Conservation (phyloP, 257 asterid genomes). For the Capsicum chinense region DNA sequence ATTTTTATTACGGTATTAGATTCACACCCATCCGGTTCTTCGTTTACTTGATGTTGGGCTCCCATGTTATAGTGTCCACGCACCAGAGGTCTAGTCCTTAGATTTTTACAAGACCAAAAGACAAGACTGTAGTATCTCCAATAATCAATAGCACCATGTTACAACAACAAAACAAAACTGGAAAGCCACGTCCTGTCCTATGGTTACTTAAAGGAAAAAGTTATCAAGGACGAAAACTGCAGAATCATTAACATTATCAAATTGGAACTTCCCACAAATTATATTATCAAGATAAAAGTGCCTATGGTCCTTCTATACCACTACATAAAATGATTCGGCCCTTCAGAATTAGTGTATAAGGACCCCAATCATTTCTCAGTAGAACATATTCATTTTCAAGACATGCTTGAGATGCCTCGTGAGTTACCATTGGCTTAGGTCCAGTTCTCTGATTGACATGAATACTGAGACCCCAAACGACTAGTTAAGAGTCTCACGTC, state of each 20-base stretch:
- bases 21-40: not conserved
- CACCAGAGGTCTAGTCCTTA: not conserved
- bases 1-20: not conserved
- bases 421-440: not conserved
- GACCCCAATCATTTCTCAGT: not conserved
- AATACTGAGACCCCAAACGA: not conserved
- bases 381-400: not conserved
- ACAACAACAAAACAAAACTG: not conserved
- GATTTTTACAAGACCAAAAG: not conserved
- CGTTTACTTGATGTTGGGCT: not conserved
- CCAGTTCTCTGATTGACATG: not conserved
- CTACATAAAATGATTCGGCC: not conserved
- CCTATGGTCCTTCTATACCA: not conserved
- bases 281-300: not conserved
- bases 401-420: not conserved
- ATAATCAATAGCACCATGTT: slow-evolving; percentile 7
- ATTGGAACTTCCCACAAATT: not conserved
- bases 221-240: not conserved
- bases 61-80: not conserved
- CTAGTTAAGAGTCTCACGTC: not conserved
- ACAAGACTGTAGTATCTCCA: not conserved
- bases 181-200: not conserved
- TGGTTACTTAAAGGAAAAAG: not conserved
- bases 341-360: not conserved
- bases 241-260: not conserved